Conservation (phyloP, 164 flowering plant genomes). For the Houttuynia cordata region DNA sequence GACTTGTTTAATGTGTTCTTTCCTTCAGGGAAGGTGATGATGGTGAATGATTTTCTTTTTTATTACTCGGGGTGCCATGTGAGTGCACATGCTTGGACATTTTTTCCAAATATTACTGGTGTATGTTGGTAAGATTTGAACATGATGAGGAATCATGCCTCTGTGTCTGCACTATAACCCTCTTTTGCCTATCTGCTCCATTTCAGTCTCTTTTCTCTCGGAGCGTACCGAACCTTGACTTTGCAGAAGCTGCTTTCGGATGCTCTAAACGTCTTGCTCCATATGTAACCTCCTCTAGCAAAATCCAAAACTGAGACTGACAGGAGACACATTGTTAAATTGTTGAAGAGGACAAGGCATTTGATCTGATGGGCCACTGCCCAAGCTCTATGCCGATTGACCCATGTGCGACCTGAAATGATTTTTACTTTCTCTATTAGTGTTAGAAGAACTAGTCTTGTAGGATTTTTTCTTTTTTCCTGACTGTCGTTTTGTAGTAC, state of each 20-base stretch:
- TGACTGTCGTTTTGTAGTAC: too few relatives aligned
- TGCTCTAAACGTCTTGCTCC: background rate
- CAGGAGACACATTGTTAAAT: background rate
- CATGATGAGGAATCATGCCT: conserved; percentile 2
- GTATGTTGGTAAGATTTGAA: conserved; percentile 3
- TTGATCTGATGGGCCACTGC: background rate
- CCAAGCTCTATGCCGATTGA: background rate
- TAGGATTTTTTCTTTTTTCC: too few relatives aligned
- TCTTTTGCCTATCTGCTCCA: background rate
- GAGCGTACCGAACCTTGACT: conserved; percentile 1
- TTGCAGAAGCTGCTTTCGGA: conserved; percentile 1
- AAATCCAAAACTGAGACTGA: background rate
- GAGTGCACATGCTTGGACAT: conserved; percentile 1
- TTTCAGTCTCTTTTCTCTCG: background rate
- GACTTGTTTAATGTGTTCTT: background rate
- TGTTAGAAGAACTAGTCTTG: too few relatives aligned
- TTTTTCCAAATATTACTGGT: background rate
- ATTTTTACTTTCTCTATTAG: too few relatives aligned
- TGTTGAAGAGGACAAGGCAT: too few relatives aligned
- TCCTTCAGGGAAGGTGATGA: background rate
- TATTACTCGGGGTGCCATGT: conserved; percentile 1
- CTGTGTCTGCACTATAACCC: background rate
- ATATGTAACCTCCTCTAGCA: background rate
- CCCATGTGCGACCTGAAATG: background rate
- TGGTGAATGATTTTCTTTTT: background rate